Conservation (phyloP, 495 filamentous ascomycete species). For the Talaromyces ruber region DNA sequence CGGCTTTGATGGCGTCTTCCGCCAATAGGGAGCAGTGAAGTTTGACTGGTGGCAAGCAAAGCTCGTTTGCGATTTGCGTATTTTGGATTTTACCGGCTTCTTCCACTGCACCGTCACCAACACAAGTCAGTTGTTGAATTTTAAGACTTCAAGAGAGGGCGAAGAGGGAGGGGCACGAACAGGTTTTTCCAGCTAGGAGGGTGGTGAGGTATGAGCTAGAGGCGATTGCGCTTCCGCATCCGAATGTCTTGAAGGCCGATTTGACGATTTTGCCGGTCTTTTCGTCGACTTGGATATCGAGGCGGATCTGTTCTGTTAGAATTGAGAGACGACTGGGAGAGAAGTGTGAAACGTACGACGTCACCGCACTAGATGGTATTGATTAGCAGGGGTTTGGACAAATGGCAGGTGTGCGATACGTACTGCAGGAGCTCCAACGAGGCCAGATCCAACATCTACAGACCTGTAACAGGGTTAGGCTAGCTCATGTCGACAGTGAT, state of each 20-base stretch:
- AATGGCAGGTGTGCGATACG: background rate
- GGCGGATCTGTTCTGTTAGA: slow-evolving; percentile 86
- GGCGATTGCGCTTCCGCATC: slow-evolving; percentile 92
- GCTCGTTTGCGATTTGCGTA: slow-evolving; percentile 94
- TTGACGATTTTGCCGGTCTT: slow-evolving; percentile 83
- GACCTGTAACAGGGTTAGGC: background rate
- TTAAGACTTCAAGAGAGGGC: background rate
- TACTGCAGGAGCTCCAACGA: slow-evolving; percentile 82
- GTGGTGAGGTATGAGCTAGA: slow-evolving; percentile 86
- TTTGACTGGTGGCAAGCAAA: slow-evolving; percentile 93
- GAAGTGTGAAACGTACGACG: slow-evolving; percentile 15
- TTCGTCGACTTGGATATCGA: slow-evolving; percentile 95
- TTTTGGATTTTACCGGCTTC: slow-evolving; percentile 88
- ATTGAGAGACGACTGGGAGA: slow-evolving; percentile 5
- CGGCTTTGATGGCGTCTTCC: slow-evolving; percentile 99
- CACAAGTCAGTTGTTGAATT: background rate
- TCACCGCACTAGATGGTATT: slow-evolving; percentile 16
- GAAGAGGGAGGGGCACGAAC: background rate
- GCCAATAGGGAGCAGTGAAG: slow-evolving; percentile 98
- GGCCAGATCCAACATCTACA: slow-evolving; percentile 82
- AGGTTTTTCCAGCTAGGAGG: slow-evolving; percentile 88
- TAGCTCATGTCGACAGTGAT: background rate
- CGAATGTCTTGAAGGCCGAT: slow-evolving; percentile 98
- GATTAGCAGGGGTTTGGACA: background rate
- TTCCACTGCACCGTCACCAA: slow-evolving; percentile 44